A percentile compares a stretch with the other conserved stretches of the same genome.
These are phyloP conservation scores for Apium graveolens DNA, from an alignment of 129 eudicot species.

Conservation along the genomic window DNA sequence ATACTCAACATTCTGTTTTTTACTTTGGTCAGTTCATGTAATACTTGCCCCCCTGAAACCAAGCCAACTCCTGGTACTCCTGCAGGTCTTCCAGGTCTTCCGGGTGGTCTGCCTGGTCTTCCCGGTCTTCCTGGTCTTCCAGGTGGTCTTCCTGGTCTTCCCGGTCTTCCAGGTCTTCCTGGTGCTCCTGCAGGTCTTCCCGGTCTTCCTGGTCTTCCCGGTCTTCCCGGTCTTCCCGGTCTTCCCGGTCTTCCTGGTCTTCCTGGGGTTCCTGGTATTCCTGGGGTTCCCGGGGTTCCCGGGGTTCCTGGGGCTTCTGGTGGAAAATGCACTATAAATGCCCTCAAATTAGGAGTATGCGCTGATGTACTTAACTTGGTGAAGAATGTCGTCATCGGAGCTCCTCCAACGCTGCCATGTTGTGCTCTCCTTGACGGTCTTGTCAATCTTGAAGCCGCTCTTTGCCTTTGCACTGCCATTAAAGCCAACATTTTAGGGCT, in stretches of 20 bases:
- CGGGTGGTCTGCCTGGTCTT: no score
- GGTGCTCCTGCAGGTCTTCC: no score
- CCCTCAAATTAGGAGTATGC: slow-evolving; percentile 33
- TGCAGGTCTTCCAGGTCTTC: no score
- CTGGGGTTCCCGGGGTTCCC: neutral
- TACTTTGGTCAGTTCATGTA: slow-evolving; percentile 30
- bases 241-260: no score
- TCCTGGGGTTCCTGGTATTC: no score
- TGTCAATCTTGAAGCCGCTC: neutral
- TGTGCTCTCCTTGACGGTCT: slow-evolving; percentile 16
- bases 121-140: no score
- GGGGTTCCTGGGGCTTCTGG: slow-evolving; percentile 44
- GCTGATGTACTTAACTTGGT: slow-evolving; percentile 19
- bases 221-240: no score
- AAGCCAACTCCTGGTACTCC: no score
- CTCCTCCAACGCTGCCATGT: slow-evolving; percentile 31
- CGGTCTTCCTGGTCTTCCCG: no score
- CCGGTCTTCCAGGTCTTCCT: no score
- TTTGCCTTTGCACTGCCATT: slow-evolving; percentile 2
- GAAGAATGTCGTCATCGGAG: slow-evolving; percentile 27
- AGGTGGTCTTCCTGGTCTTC: no score
- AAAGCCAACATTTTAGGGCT: neutral
- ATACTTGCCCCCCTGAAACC: slow-evolving; percentile 18
- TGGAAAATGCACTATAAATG: slow-evolving; percentile 36
- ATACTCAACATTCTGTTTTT: slow-evolving; percentile 25